Evolutionary conservation across 768 basidiomycete genomes (phyloP).

Genomic region (Kwoniella bestiolae): DNA sequence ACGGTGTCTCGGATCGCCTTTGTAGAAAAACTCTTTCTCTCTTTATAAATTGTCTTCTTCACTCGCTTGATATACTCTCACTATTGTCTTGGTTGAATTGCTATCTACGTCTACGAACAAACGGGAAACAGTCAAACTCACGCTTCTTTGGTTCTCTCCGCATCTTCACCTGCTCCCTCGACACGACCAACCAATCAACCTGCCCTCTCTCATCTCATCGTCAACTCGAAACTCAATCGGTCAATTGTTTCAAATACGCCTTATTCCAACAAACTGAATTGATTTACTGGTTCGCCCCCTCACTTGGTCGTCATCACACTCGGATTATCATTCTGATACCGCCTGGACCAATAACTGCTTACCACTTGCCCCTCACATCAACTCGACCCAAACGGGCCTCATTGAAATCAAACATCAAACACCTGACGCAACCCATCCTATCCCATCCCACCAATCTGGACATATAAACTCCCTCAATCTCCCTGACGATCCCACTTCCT

Average conservation of each 20-base stretch:
- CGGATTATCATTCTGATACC: slow-evolving; percentile 14
- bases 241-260: slow-evolving; percentile 8
- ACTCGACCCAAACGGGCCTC: slow-evolving; percentile 19
- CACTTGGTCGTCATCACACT: slow-evolving; percentile 7
- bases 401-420: slow-evolving; percentile 24
- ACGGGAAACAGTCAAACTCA: slow-evolving; percentile 13
- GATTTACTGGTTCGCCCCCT: slow-evolving; percentile 5
- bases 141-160: slow-evolving; percentile 9
- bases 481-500: slow-evolving; percentile 14
- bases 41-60: slow-evolving; percentile 10
- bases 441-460: neutral
- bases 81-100: slow-evolving; percentile 12
- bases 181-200: slow-evolving; percentile 14
- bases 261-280: slow-evolving; percentile 10
- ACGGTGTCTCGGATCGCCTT: slow-evolving; percentile 20
- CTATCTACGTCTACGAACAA: neutral
- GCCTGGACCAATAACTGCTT: slow-evolving; percentile 21
- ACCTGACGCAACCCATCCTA: slow-evolving; percentile 1
- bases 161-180: neutral
- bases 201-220: slow-evolving; percentile 3
- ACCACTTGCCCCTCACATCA: neutral
- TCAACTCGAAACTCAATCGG: slow-evolving; percentile 13
- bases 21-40: slow-evolving; percentile 13
- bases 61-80: slow-evolving; percentile 9
- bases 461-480: neutral